These are phyloP conservation scores for Tetrapisispora pingtungensis DNA, from an alignment of 805 yeast genomes.

Conservation along the genomic window DNA sequence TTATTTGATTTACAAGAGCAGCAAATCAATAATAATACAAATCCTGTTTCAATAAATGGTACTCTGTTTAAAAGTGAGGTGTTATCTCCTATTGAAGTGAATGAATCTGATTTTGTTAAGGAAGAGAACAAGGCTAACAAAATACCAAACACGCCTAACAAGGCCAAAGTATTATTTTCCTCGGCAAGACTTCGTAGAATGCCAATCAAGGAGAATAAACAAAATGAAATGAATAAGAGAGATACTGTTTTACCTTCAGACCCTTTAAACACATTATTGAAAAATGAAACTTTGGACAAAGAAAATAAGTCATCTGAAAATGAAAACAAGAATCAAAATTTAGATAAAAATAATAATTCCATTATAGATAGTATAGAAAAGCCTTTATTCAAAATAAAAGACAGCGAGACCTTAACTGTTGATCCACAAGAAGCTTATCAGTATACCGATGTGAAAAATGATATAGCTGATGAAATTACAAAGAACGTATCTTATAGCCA, in stretches of 20 bases:
- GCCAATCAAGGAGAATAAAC: not conserved
- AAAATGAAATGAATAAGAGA: not conserved
- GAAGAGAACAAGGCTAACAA: not conserved
- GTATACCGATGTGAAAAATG: too few relatives aligned
- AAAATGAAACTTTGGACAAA: too few relatives aligned
- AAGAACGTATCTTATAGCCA: too few relatives aligned
- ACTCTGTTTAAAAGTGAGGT: constrained; percentile 28
- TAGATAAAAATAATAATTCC: not conserved
- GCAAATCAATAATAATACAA: constrained; percentile 10
- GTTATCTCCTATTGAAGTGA: constrained; percentile 13
- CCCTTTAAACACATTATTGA: not conserved
- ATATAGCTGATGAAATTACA: too few relatives aligned
- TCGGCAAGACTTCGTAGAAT: constrained; percentile 36
- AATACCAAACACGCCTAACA: constrained; percentile 11
- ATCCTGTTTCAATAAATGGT: constrained; percentile 23
- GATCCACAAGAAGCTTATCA: too few relatives aligned
- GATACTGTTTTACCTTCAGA: not conserved
- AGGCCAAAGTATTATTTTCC: constrained; percentile 36
- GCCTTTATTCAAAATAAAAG: constrained; percentile 6
- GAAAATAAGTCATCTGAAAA: too few relatives aligned
- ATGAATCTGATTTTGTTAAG: constrained; percentile 2
- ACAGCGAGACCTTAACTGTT: not conserved
- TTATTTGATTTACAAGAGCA: constrained; percentile 36
- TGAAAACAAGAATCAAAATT: too few relatives aligned
- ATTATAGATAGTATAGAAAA: constrained; percentile 17